Evolutionary conservation across 225 moss, liverwort and hornwort species (phyloP).

Genomic region (Lunularia cruciata): DNA sequence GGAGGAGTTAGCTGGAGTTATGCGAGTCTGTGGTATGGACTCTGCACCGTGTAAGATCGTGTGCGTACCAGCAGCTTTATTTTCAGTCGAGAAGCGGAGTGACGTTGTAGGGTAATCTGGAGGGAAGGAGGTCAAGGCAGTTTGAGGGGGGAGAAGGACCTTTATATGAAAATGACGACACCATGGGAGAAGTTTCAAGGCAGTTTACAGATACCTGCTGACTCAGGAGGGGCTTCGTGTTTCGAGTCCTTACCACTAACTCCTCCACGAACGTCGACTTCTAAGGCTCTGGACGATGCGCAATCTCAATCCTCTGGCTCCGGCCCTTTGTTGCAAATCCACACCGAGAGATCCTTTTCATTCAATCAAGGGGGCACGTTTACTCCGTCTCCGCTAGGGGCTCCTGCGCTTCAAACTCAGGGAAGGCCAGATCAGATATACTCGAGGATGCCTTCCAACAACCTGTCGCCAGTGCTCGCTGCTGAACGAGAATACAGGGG

Average conservation of each 20-base stretch:
- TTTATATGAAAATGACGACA: slow-evolving; percentile 4
- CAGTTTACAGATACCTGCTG: slow-evolving; percentile 22
- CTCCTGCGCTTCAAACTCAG: neutral
- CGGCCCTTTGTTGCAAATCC: slow-evolving; percentile 5
- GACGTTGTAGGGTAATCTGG: no score
- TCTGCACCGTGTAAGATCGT: neutral
- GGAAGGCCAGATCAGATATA: slow-evolving; percentile 10
- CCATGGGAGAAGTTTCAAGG: slow-evolving; percentile 17
- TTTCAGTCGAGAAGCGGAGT: no score
- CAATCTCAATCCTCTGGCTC: slow-evolving; percentile 30
- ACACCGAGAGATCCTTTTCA: slow-evolving; percentile 19
- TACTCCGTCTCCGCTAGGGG: slow-evolving; percentile 27
- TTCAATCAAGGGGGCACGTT: slow-evolving; percentile 2
- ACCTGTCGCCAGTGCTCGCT: neutral
- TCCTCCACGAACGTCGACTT: slow-evolving; percentile 29
- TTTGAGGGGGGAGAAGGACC: neutral
- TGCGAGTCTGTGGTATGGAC: neutral
- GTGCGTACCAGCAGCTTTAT: neutral
- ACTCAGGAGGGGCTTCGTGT: slow-evolving; percentile 37
- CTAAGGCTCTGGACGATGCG: slow-evolving; percentile 20
- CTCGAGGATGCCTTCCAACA: neutral
- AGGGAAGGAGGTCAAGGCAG: neutral
- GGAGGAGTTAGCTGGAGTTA: neutral
- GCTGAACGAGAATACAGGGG: slow-evolving; percentile 30
- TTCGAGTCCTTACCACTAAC: slow-evolving; percentile 56